Evolutionary conservation across 2,329 filamentous ascomycete genomes (phyloP).

Genomic region (Colletotrichum zoysiae): DNA sequence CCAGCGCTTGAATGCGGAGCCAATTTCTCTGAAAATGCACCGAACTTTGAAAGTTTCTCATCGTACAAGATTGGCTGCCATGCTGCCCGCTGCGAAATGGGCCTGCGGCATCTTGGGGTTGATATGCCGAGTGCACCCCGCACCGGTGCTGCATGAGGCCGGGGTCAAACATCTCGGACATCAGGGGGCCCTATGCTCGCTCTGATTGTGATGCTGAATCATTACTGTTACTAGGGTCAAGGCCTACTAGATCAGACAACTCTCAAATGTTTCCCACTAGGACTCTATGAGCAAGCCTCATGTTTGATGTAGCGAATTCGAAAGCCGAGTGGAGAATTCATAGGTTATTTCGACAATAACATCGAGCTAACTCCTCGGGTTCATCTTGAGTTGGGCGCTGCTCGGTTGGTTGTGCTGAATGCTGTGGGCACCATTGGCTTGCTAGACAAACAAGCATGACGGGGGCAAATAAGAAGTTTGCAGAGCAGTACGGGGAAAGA

Average conservation of each 20-base stretch:
- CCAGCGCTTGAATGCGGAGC: not conserved
- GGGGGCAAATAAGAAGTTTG: conserved; percentile 73
- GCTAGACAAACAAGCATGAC: conserved; percentile 65
- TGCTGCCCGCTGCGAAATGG: not conserved
- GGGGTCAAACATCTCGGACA: conserved; percentile 16
- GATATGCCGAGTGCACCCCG: conserved; percentile 19
- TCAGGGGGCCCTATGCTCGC: not conserved
- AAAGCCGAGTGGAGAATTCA: too few relatives aligned
- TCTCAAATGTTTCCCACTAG: not conserved
- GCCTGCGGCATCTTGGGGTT: not conserved
- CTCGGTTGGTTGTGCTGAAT: too few relatives aligned
- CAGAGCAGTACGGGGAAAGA: conserved; percentile 67
- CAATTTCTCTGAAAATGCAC: not conserved
- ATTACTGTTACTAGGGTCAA: not conserved
- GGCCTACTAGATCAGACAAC: conserved; percentile 1
- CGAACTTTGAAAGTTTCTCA: not conserved
- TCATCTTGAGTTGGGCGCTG: too few relatives aligned
- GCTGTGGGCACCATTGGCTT: too few relatives aligned
- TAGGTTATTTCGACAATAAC: too few relatives aligned
- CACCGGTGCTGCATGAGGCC: conserved; percentile 18
- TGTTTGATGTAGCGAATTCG: too few relatives aligned
- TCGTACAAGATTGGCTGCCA: not conserved
- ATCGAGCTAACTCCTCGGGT: too few relatives aligned
- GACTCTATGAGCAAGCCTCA: not conserved
- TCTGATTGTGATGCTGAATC: not conserved